phyloP scores from a whole-genome alignment of 2,329 filamentous ascomycete genomes.

The Fusarium sp. region DNA sequence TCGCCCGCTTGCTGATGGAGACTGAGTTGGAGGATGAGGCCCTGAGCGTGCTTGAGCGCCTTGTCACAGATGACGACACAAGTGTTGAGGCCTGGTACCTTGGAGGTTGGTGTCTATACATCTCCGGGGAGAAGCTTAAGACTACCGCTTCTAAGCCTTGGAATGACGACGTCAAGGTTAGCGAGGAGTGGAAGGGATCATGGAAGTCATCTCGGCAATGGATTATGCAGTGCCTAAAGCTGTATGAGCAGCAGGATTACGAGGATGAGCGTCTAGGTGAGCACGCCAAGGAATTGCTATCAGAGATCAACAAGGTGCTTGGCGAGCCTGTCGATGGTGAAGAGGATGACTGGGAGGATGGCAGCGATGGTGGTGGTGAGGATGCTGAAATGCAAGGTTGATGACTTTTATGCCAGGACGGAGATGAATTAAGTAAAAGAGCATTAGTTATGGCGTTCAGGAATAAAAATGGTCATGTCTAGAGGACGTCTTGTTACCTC shows the following conservation, averaged over 20 bases:
- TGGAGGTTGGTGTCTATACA: slow-evolving; percentile 90
- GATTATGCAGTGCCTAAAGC: slow-evolving; percentile 81
- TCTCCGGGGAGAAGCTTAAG: slow-evolving; percentile 76
- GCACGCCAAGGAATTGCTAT: slow-evolving; percentile 78
- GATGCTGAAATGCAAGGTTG: slow-evolving; percentile 68
- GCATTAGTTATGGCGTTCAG: slow-evolving; percentile 44
- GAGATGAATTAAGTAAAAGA: slow-evolving; percentile 27
- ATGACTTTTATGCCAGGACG: slow-evolving; percentile 30
- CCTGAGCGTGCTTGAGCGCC: slow-evolving; percentile 82
- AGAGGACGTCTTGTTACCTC: slow-evolving; percentile 30
- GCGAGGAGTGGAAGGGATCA: slow-evolving; percentile 67
- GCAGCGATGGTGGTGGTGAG: slow-evolving; percentile 61
- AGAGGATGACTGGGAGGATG: slow-evolving; percentile 66
- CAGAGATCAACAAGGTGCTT: slow-evolving; percentile 71
- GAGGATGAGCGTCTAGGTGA: slow-evolving; percentile 83
- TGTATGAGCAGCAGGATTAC: slow-evolving; percentile 85
- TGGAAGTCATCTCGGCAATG: slow-evolving; percentile 83
- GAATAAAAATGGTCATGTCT: slow-evolving; percentile 39
- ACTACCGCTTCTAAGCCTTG: slow-evolving; percentile 50
- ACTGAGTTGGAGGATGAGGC: slow-evolving; percentile 87
- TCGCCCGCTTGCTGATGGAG: slow-evolving; percentile 89
- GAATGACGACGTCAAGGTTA: slow-evolving; percentile 44
- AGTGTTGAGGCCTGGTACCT: slow-evolving; percentile 98
- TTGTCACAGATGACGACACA: slow-evolving; percentile 89
- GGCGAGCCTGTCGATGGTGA: slow-evolving; percentile 68